Base-by-base conservation (phyloP, 805 yeast genomes). In the Naumovozyma dairenensis region DNA sequence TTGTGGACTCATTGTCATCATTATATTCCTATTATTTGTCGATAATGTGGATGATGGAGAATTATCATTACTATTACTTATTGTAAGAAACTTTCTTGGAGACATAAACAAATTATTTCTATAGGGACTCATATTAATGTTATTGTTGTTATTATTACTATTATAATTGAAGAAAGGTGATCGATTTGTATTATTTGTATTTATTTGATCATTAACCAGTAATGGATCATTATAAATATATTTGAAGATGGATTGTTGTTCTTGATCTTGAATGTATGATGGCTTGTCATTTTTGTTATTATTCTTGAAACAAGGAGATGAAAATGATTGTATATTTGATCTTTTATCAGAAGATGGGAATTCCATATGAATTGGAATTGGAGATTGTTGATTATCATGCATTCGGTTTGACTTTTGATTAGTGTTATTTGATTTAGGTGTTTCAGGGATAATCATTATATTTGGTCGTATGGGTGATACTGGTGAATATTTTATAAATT, bases 171-270 rank as follows among this genome's bases (percentile, higher is more conserved):
- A 20, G n/a, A 6, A 20, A 20, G 17, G 29, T 16, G n/a, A 16
- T 27, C 14, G 29, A 12, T 15, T 15, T 18, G 3, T 18, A 27
- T 8, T 27, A 29, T 24, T 29, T 29, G 32, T 4, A 17, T 24
- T 18, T 14, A 21, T 9, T 17, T 55, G 55, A 36, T 54, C 58
- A 16, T 47, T 53, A 18, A 55, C 32, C 16, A 55, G 32, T 9
- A 55, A 27, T 10, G 60, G 60, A 42, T 55, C 60, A 2, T 57
- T 57, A 20, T 54, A 40, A 1, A 49, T 43, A 9, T 48, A 35
- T 29, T 53, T 53, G 31, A 53, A 52, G 2, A 48, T 55, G 24
- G 39, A 43, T 26, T 53, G 53, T 22, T 40, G 43, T 44, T 47
- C 17, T 40, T 46, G 32, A 38, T 44, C 24, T 21, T 28, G 20